Evolutionary conservation across 306 rosid species (phyloP), one percentile per base, ranked within the genome.

Genomic region (Vicia sativa): DNA sequence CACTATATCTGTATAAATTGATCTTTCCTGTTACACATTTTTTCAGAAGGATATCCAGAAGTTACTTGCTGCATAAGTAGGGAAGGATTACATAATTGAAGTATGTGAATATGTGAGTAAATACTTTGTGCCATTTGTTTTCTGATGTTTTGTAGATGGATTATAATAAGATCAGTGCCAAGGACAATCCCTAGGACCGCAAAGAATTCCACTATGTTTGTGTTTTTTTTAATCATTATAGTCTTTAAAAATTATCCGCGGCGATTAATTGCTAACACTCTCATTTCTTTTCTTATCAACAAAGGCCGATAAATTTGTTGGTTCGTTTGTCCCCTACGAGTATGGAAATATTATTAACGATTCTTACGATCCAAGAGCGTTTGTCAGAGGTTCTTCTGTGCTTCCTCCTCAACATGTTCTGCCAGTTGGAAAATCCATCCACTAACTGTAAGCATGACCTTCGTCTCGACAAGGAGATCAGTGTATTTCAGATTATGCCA

Each of bases 1-100:
- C n/a, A n/a, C n/a, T n/a, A n/a, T n/a, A n/a, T n/a, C n/a, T n/a
- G n/a, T n/a, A n/a, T n/a, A n/a, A n/a, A n/a, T n/a, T 45, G 52
- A 59, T 38, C 5, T 63, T 44, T 57, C 9, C 41, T 67, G 15
- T 65, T 77, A 15, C 14, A 55, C 7, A 29, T 9, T 42, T 39
- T 78, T 80, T 62, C 90, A 90, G 97, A 93, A 83, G 87, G 99
- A 90, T 77, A 85, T 93, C 63, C 95, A 93, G 78, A 84, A 80
- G 80, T 86, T 93, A 62, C 81, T 90, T 26, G 91, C 95, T 12
- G 95, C 91, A 0, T 90, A 84, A 87, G 57, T 39, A n/a, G n/a
- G n/a, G n/a, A n/a, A n/a, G n/a, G n/a, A n/a, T n/a, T n/a, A n/a
- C n/a, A n/a, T n/a, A n/a, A n/a, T n/a, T n/a, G n/a, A n/a, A n/a